phyloP scores from a whole-genome alignment of 1,284 basidiomycete genomes.

The Chiua sp. region DNA sequence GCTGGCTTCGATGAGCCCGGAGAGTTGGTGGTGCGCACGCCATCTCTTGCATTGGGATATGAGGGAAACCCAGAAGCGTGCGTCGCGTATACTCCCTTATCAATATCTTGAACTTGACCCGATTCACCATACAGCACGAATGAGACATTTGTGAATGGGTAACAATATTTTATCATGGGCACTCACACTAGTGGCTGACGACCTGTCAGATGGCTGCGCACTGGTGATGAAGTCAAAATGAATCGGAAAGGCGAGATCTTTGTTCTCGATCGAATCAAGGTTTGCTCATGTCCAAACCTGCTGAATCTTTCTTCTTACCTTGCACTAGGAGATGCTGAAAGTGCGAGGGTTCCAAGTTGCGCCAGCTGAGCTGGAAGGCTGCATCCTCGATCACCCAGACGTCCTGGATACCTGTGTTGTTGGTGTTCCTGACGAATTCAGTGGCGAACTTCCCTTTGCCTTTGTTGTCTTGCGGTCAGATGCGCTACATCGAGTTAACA shows the following conservation, averaged over 20 bases:
- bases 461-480: constrained; percentile 52
- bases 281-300: constrained; percentile 19
- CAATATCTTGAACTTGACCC: background rate
- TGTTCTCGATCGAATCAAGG: constrained; percentile 75
- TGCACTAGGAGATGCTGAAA: constrained; percentile 59
- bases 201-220: constrained; percentile 65
- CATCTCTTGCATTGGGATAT: constrained; percentile 65
- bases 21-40: constrained; percentile 65
- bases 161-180: background rate
- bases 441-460: constrained; percentile 59
- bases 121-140: constrained; percentile 44
- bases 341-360: constrained; percentile 73
- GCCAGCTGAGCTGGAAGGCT: constrained; percentile 75
- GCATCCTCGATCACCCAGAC: constrained; percentile 64
- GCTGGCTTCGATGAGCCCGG: constrained; percentile 69
- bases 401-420: constrained; percentile 49
- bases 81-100: too few species aligned
- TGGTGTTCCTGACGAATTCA: constrained; percentile 75
- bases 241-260: constrained; percentile 62
- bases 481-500: too few species aligned
- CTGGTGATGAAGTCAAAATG: constrained; percentile 72
- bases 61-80: constrained; percentile 66
- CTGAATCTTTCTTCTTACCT: background rate
- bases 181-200: constrained; percentile 28
- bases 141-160: constrained; percentile 60